Evolutionary conservation across 1,284 basidiomycete genomes (phyloP).

Genomic region (Butyriboletus appendiculatus): DNA sequence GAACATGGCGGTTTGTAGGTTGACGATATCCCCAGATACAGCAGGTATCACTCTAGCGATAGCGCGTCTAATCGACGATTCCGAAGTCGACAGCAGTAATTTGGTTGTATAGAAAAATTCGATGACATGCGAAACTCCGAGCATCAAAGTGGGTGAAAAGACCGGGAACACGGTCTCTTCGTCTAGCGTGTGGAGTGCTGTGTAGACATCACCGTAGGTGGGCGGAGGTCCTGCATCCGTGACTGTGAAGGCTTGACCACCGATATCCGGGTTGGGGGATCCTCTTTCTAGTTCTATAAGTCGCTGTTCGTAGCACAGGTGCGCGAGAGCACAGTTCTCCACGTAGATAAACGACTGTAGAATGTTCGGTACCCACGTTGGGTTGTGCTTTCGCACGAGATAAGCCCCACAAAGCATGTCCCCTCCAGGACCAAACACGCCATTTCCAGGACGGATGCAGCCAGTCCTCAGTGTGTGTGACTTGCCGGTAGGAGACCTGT

Average conservation of each 20-base stretch:
- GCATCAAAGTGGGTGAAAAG: constrained; percentile 57
- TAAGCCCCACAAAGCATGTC: constrained; percentile 66
- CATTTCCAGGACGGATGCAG: constrained; percentile 73
- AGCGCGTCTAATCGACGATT: constrained; percentile 31
- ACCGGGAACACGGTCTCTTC: constrained; percentile 53
- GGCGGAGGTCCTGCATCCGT: constrained; percentile 61
- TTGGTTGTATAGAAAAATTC: constrained; percentile 55
- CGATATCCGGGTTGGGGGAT: constrained; percentile 56
- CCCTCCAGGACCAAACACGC: constrained; percentile 70
- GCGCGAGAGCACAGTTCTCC: constrained; percentile 70
- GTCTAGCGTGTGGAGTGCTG: constrained; percentile 47
- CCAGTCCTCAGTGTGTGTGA: constrained; percentile 56
- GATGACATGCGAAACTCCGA: constrained; percentile 53
- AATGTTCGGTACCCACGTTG: constrained; percentile 58
- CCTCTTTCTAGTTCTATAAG: constrained; percentile 50
- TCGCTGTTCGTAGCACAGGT: constrained; percentile 70
- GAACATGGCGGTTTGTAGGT: constrained; percentile 70
- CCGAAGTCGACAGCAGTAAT: constrained; percentile 37
- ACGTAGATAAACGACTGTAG: constrained; percentile 69
- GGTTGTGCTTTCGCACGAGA: constrained; percentile 57
- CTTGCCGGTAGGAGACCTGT: constrained; percentile 41
- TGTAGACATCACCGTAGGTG: constrained; percentile 63
- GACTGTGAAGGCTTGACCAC: constrained; percentile 66
- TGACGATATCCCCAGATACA: constrained; percentile 54
- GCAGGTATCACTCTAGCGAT: constrained; percentile 47